These are phyloP conservation scores for Melanomma pulvis-pyrius DNA, from an alignment of 495 filamentous ascomycete species.

Conservation along the genomic window DNA sequence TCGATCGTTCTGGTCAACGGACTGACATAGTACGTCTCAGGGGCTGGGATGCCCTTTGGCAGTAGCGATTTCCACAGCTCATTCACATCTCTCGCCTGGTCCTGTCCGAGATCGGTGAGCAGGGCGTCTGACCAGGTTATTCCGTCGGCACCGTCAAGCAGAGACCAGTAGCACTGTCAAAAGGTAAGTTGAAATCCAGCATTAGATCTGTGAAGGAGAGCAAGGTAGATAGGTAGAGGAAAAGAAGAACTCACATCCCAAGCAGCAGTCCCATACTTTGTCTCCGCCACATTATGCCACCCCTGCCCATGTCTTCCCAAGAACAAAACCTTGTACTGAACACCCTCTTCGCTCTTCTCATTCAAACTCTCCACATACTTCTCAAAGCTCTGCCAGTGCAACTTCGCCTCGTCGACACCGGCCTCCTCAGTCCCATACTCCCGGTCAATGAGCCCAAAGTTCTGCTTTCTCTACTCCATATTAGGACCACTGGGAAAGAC, in stretches of 20 bases:
- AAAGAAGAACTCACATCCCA: slow-evolving; percentile 42
- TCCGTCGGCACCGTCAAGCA: slow-evolving; percentile 43
- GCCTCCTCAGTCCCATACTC: slow-evolving; percentile 36
- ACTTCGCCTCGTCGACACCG: not conserved
- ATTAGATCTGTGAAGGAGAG: not conserved
- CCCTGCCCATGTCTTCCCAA: slow-evolving; percentile 47
- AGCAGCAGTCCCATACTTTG: slow-evolving; percentile 43
- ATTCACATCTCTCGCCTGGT: slow-evolving; percentile 39
- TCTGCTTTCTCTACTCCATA: slow-evolving; percentile 30
- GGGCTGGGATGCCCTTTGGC: slow-evolving; percentile 37
- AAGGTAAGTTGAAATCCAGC: not conserved
- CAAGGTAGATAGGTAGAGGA: not conserved
- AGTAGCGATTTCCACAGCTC: slow-evolving; percentile 34
- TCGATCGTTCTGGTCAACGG: slow-evolving; percentile 42
- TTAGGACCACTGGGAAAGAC: not conserved
- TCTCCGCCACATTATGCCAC: slow-evolving; percentile 46
- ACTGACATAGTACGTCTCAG: slow-evolving; percentile 41
- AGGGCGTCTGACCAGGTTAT: slow-evolving; percentile 42
- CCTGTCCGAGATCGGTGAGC: slow-evolving; percentile 37
- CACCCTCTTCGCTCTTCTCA: slow-evolving; percentile 17
- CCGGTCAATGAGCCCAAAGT: slow-evolving; percentile 42
- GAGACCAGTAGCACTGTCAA: slow-evolving; percentile 40
- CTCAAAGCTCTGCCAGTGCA: slow-evolving; percentile 44
- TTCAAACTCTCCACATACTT: slow-evolving; percentile 32
- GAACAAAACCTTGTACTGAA: slow-evolving; percentile 43